Evolutionary conservation across 495 filamentous ascomycete genomes (phyloP).

Genomic region (Entonaema liquescens): DNA sequence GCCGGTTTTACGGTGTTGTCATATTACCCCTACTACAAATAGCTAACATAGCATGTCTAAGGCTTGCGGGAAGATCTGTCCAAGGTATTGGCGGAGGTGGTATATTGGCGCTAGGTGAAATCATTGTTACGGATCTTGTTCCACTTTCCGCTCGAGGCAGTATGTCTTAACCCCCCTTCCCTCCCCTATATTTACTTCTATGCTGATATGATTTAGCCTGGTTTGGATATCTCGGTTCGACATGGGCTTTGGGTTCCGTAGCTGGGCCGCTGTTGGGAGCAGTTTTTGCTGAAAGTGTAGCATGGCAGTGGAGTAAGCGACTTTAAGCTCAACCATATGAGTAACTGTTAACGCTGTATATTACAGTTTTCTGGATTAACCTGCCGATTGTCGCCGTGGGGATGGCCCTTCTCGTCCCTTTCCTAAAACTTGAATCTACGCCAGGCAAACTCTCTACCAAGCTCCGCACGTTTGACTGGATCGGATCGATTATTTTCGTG

Average conservation of each 20-base stretch:
- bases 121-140: slow-evolving; percentile 9
- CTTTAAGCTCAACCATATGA: not conserved
- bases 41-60: not conserved
- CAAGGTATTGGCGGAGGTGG: slow-evolving; percentile 12
- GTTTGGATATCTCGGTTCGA: slow-evolving; percentile 16
- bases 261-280: slow-evolving; percentile 3
- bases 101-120: slow-evolving; percentile 10
- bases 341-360: not conserved
- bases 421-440: slow-evolving; percentile 2
- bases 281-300: not conserved
- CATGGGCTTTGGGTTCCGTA: slow-evolving; percentile 7
- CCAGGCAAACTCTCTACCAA: not conserved
- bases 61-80: slow-evolving; percentile 6
- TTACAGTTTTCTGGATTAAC: slow-evolving; percentile 9
- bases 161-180: not conserved
- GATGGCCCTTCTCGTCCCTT: not conserved
- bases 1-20: not conserved
- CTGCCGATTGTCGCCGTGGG: slow-evolving; percentile 7
- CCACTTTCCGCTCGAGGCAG: slow-evolving; percentile 7
- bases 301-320: slow-evolving; percentile 9
- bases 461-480: not conserved
- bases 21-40: not conserved
- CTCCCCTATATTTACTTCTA: not conserved
- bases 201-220: not conserved
- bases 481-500: slow-evolving; percentile 5